Percentiles rank a stretch among this genome's conserved stretches.
phyloP scores from a whole-genome alignment of 2,329 filamentous ascomycete genomes.

The Fusarium sp. region DNA sequence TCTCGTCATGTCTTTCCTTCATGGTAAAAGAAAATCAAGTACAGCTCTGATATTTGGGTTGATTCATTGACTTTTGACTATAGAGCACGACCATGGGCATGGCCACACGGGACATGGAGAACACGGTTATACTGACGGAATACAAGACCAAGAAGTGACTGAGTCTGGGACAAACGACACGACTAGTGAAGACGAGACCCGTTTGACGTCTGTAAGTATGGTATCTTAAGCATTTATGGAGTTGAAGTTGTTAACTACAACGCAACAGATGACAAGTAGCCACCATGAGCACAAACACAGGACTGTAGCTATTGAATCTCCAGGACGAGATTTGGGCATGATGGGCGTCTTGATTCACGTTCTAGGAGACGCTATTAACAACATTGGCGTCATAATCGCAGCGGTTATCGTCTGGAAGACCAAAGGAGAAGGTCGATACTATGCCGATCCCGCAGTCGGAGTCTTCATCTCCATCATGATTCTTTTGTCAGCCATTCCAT shows the following conservation, averaged over 20 bases:
- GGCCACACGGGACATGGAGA: slow-evolving; percentile 52
- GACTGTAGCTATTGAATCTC: slow-evolving; percentile 45
- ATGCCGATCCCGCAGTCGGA: slow-evolving; percentile 78
- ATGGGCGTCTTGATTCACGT: slow-evolving; percentile 79
- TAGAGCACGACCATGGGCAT: slow-evolving; percentile 56
- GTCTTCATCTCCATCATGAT: slow-evolving; percentile 82
- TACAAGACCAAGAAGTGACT: slow-evolving; percentile 18
- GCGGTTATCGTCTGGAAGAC: slow-evolving; percentile 78
- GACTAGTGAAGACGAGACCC: slow-evolving; percentile 29
- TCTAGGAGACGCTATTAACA: slow-evolving; percentile 80
- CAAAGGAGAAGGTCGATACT: slow-evolving; percentile 70
- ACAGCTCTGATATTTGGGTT: not conserved
- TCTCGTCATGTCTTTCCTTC: slow-evolving; percentile 74
- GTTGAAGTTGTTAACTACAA: slow-evolving; percentile 29
- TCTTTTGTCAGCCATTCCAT: slow-evolving; percentile 71
- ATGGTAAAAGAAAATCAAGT: slow-evolving; percentile 62
- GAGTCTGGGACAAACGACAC: slow-evolving; percentile 20
- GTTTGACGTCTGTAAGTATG: slow-evolving; percentile 36
- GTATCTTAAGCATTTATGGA: not conserved
- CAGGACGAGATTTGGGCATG: slow-evolving; percentile 75
- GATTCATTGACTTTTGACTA: slow-evolving; percentile 11
- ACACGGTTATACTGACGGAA: slow-evolving; percentile 9
- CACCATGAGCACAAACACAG: slow-evolving; percentile 67
- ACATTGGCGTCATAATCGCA: slow-evolving; percentile 79
- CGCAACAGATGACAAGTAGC: slow-evolving; percentile 32